Evolutionary conservation across 768 basidiomycete genomes (phyloP).

Genomic region (Leccinum fibrillosum): DNA sequence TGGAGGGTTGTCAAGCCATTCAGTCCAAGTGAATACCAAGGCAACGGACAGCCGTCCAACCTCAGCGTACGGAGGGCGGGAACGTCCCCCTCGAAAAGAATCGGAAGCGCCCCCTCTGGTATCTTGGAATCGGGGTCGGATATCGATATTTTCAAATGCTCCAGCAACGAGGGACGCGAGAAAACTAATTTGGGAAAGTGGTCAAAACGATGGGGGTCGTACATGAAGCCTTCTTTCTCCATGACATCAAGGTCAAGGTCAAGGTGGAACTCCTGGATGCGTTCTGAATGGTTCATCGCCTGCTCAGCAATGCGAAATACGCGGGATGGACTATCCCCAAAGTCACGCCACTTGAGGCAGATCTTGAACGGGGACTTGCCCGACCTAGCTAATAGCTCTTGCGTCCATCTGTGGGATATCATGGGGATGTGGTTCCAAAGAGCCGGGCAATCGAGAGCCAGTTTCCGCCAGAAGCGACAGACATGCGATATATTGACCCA

Average conservation of each 20-base stretch:
- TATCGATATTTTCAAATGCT: not conserved
- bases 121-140: not conserved
- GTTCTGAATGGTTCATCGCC: not conserved
- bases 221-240: not conserved
- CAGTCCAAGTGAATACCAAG: not conserved
- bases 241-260: not conserved
- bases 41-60: not conserved
- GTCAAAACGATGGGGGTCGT: not conserved
- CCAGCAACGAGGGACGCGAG: not conserved
- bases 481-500: not conserved
- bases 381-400: not conserved
- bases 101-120: not conserved
- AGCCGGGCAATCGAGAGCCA: not conserved
- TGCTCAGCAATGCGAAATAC: not conserved
- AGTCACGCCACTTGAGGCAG: not conserved
- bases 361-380: not conserved
- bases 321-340: not conserved
- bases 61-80: conserved; percentile 1
- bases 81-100: not conserved
- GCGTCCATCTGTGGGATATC: not conserved
- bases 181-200: not conserved
- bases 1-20: conserved; percentile 33
- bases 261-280: not conserved
- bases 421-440: not conserved
- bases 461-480: not conserved